These are phyloP conservation scores for Emergomyces orientalis DNA, from an alignment of 2,329 filamentous ascomycete genomes.

Conservation along the genomic window DNA sequence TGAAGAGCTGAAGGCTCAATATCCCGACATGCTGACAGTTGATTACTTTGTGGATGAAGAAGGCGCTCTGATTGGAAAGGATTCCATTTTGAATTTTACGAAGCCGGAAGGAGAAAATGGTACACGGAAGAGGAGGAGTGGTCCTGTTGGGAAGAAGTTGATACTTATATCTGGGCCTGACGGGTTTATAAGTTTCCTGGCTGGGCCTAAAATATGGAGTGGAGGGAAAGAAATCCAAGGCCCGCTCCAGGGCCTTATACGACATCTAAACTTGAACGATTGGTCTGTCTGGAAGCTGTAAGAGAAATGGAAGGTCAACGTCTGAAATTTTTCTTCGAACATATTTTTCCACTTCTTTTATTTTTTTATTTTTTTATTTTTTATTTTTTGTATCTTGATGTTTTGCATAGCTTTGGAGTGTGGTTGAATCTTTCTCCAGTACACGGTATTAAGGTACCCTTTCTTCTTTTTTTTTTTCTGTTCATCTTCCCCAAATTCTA, in stretches of 20 bases:
- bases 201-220: slow-evolving; percentile 68
- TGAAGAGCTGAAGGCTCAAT: slow-evolving; percentile 49
- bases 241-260: slow-evolving; percentile 58
- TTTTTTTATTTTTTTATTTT: too few relatives aligned
- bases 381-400: background rate
- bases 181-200: slow-evolving; percentile 73
- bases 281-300: slow-evolving; percentile 54
- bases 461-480: background rate
- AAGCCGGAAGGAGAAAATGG: slow-evolving; percentile 13
- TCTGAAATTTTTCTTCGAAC: background rate
- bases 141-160: slow-evolving; percentile 33
- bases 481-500: background rate
- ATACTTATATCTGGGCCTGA: slow-evolving; percentile 86
- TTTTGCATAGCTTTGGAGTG: slow-evolving; percentile 11
- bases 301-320: slow-evolving; percentile 17
- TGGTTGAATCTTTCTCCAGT: slow-evolving; percentile 8
- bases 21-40: slow-evolving; percentile 51
- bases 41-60: slow-evolving; percentile 80
- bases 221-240: slow-evolving; percentile 67
- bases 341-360: background rate
- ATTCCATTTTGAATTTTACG: slow-evolving; percentile 37
- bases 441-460: background rate
- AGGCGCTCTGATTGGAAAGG: slow-evolving; percentile 52
- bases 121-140: background rate
- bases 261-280: slow-evolving; percentile 45